Evolutionary conservation across 1,284 basidiomycete genomes (phyloP), one percentile per base, ranked within the genome.

Genomic region (Tylopilus sp.): DNA sequence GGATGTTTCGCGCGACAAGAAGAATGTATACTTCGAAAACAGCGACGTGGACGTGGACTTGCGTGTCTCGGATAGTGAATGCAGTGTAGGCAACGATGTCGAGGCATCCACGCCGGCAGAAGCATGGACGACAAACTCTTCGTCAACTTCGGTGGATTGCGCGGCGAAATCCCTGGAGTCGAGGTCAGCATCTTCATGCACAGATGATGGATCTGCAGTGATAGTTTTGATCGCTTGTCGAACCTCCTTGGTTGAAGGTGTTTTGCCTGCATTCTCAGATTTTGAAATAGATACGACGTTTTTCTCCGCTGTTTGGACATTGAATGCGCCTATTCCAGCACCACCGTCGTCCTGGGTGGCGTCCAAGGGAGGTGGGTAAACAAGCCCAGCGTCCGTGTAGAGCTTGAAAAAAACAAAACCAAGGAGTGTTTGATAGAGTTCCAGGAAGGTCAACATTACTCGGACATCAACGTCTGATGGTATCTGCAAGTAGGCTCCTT

Each of bases 391-490:
- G 64, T 97, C 94, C n/a, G 90, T 88, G 74, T 95, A 99, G 20
- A 99, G 81, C 73, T 97, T 97, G 82, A 93, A 99, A 64, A 97
- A 86, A 12, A 94, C 88, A 63, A 99, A 99, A 17, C 93, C 91
- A 40, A 97, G 83, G 12, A 98, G 73, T 1, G 95, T 99, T 72
- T 99, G 94, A 72, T 99, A 99, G 9, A 99, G 81, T 70, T 99
- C 96, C 63, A 99, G 74, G 78, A 99, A 99, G 11, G 96, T 99
- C 59, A 97, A 73, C 88, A 99, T 96, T 49, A 99, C 95, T 45
- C 96, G 87, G 65, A 97, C 91, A 71, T 99, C 96, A 57, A 99
- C 94, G 64, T 99, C 95, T 43, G 84, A 71, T 8, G 96, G 96
- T 52, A 97, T 85, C 91, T 94, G 59, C n/a, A 50, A 35, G 57